phyloP scores from a whole-genome alignment of 2,329 filamentous ascomycete genomes.

The Cytospora paraplurivora region DNA sequence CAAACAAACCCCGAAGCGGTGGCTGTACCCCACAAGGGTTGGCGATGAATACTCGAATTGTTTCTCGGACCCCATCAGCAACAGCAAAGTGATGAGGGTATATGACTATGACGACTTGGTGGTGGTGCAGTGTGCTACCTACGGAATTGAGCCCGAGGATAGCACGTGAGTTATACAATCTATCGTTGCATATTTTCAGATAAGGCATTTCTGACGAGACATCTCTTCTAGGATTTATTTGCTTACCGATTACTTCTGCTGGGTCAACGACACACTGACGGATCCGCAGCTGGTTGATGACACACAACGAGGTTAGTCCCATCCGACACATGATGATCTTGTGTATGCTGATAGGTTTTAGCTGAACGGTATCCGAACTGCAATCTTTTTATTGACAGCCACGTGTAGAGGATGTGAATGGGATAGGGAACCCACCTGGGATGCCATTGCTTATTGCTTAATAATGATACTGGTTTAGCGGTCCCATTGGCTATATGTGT shows the following conservation, averaged over 20 bases:
- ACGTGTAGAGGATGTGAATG: neutral
- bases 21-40: conserved; percentile 26
- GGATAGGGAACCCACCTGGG: neutral
- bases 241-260: conserved; percentile 26
- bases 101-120: conserved; percentile 20
- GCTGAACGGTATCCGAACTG: conserved; percentile 26
- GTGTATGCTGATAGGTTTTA: neutral
- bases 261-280: conserved; percentile 26
- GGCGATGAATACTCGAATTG: conserved; percentile 17
- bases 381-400: conserved; percentile 21
- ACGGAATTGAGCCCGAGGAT: conserved; percentile 11
- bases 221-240: conserved; percentile 17
- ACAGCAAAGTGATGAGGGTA: conserved; percentile 1
- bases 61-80: conserved; percentile 16
- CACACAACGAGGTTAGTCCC: conserved; percentile 13
- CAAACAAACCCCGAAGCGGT: conserved; percentile 10
- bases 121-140: conserved; percentile 26
- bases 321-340: too few relatives aligned
- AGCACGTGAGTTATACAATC: conserved; percentile 3
- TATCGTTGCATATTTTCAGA: neutral
- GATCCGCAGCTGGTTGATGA: conserved; percentile 22
- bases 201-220: neutral
- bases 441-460: neutral
- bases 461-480: too few relatives aligned
- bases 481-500: too few relatives aligned